Conservation (phyloP, 1,284 basidiomycete species). For the Boletus hoseneyae region DNA sequence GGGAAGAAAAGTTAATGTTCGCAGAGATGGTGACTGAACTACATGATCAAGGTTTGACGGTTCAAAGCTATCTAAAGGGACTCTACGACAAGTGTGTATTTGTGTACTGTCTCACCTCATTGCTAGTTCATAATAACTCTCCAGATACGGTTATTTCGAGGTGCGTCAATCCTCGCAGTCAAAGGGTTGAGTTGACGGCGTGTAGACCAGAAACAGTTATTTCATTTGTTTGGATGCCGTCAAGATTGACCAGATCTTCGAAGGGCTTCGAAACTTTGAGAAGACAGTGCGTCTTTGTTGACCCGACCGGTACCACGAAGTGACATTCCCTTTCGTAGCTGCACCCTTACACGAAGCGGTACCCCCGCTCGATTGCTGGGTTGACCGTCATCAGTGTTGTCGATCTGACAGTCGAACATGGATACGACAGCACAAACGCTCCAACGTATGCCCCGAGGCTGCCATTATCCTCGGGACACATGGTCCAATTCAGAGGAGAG, state of each 20-base stretch:
- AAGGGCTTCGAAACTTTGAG: slow-evolving; percentile 55
- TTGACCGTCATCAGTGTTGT: slow-evolving; percentile 59
- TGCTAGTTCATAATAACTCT: slow-evolving; percentile 34
- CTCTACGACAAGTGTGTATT: slow-evolving; percentile 59
- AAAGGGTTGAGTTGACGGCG: slow-evolving; percentile 1
- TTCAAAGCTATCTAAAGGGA: slow-evolving; percentile 54
- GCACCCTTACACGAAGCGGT: slow-evolving; percentile 31
- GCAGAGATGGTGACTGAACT: slow-evolving; percentile 60
- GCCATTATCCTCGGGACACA: slow-evolving; percentile 76
- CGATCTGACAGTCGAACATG: slow-evolving; percentile 66
- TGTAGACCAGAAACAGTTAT: slow-evolving; percentile 77
- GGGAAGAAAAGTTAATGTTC: slow-evolving; percentile 51
- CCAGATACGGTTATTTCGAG: slow-evolving; percentile 42
- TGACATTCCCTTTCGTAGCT: slow-evolving; percentile 10
- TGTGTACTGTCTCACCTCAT: slow-evolving; percentile 1
- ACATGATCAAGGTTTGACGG: slow-evolving; percentile 48
- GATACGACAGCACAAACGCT: slow-evolving; percentile 68
- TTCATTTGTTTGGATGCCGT: slow-evolving; percentile 67
- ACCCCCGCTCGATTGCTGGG: slow-evolving; percentile 61
- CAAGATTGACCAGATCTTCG: slow-evolving; percentile 67
- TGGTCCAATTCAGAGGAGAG: slow-evolving; percentile 76
- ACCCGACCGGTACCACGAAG: not conserved
- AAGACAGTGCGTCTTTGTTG: slow-evolving; percentile 33
- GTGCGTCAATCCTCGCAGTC: slow-evolving; percentile 2
- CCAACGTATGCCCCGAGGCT: slow-evolving; percentile 61